Base-by-base conservation (phyloP, 1,139 yeast species). In the Lodderomyces parapsilosis region DNA sequence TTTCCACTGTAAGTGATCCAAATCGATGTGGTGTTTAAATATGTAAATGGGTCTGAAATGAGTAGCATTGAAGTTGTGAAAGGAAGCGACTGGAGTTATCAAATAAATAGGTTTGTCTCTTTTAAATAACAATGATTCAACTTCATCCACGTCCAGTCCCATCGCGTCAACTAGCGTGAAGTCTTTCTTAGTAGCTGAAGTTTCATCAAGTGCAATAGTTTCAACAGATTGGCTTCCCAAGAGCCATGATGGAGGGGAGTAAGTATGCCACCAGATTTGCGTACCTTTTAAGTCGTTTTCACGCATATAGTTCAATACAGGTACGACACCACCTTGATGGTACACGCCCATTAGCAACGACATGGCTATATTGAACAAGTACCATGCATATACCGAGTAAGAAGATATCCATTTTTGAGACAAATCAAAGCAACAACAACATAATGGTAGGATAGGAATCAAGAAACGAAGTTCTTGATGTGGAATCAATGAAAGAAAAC, bases 401-500 rank as follows among this genome's bases (percentile, higher is more conserved):
- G 49, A 32, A 15, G n/a, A 50, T 43, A 52, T 51, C 49, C 24
- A 52, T 31, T 38, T 44, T 8, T 48, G 57, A n/a, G 31, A 25
- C 42, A 75, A 60, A 55, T 81, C 83, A 49, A 84, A 74, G 48
- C 88, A 78, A 43, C 83, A 75, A 52, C 86, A 79, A 6, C 83
- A 60, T 6, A 91, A 65, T 0, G 98, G 97, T 1, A 86, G 66
- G 17, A 84, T 56, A 0, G 99, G 99, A 0, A 83, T 56, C 38
- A 94, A 65, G 59, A 94, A 94, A 38, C 99, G 70, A 22, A 88
- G 71, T 59, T 94, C 99, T 60, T 94, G 99, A 58, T 94, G 99
- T 8, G 95, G 96, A 11, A 89, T 74, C 0, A 80, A 4, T 0
- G 97, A 88, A 22, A 93, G 69, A 4, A 80, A 46, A 0, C 68